Base-by-base conservation (phyloP, 2,329 filamentous ascomycete genomes). In the Fusarium burgessii region DNA sequence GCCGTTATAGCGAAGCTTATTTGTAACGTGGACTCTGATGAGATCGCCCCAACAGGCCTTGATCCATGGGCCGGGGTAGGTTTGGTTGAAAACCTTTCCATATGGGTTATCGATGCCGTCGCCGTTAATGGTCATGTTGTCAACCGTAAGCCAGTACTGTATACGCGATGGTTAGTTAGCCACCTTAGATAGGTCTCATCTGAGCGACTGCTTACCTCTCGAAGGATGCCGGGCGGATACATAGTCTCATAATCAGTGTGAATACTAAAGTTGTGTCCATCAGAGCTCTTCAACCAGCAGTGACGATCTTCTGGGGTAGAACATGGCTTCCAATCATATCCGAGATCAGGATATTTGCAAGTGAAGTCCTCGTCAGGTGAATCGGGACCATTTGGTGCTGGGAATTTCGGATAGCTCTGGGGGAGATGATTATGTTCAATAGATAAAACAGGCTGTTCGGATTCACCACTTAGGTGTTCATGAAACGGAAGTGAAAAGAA, bases 181-280 rank as follows among this genome's bases (percentile, higher is more conserved):
- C 12, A 20, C 7, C 25, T 12, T 3, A 6, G 17, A 7, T 8
- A 12, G 6, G 20, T 15, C 5, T 13, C 15, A 20, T 5, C 15
- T 13, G 10, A 12, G 5, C 18, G 17, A 12, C 6, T 25, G 5
- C 33, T 15, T 32, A 63, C 47, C 61, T 64, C 58, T 36, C 61
- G 43, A 18, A 63, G 41, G 5, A 63, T 23, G 20, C 61, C 61
- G 11, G 51, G 47, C 0, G 61, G 61, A 15, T 36, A 56, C 9
- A 63, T 45, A 32, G 38, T 46, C 41, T 63, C 61, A n/a, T 63
- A 64, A 6, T 63, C 46, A 36, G 61, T 56, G n/a, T 46, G 8
- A 20, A 64, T 56, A 9, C 51, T 18, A 4, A 63, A 64, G 6
- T 46, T 52, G 12, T 64, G 58, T 7, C 35, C 58, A 36, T 36